A percentile compares a stretch with the other conserved stretches of the same genome.
phyloP scores from a whole-genome alignment of 1,284 basidiomycete genomes.

The Malassezia obtusa region DNA sequence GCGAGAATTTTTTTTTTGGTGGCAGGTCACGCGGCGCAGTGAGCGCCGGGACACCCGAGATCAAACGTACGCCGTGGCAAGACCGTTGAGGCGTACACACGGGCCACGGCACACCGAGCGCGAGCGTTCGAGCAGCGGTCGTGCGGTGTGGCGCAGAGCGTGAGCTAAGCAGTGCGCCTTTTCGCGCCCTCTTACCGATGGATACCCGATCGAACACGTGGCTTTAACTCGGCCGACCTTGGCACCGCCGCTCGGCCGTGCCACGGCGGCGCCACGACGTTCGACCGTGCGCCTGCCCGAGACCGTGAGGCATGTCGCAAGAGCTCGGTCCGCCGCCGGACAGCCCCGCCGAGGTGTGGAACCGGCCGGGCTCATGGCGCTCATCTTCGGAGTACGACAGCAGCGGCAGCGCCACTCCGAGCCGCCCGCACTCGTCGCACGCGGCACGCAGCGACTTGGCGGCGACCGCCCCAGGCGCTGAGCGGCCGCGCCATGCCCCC shows the following conservation, averaged over 20 bases:
- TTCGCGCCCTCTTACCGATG: background rate
- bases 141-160: background rate
- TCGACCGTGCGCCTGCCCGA: background rate
- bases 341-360: background rate
- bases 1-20: too few species aligned
- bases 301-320: background rate
- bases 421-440: too few species aligned
- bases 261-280: background rate
- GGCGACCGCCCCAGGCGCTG: background rate
- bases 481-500: background rate
- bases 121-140: background rate
- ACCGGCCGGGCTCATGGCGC: background rate
- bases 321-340: background rate
- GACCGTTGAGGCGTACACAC: background rate
- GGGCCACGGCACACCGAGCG: background rate
- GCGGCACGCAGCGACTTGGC: too few species aligned
- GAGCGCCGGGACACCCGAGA: background rate
- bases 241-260: conserved; percentile 2
- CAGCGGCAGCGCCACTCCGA: background rate
- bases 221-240: background rate
- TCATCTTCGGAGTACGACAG: background rate
- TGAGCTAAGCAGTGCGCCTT: background rate
- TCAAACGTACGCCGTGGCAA: background rate
- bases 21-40: background rate
- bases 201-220: background rate